Evolutionary conservation across 495 filamentous ascomycete species (phyloP).

Genomic region (Aspergillus cavernicola): DNA sequence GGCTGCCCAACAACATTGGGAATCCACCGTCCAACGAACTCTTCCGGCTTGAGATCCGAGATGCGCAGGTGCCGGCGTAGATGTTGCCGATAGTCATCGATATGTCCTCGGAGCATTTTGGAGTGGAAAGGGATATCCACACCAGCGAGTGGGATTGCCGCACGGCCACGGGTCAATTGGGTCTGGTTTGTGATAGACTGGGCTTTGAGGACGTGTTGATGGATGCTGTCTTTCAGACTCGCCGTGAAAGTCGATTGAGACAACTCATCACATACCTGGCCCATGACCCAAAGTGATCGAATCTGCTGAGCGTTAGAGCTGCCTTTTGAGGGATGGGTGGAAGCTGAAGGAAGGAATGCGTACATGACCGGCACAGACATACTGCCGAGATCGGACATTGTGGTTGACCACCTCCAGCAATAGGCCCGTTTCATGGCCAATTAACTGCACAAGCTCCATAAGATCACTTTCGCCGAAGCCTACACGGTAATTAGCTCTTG

Average conservation of each 20-base stretch:
- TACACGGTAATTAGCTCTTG: too few species aligned
- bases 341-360: too few species aligned
- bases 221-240: not conserved
- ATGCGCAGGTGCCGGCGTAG: conserved; percentile 11
- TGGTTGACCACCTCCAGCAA: conserved; percentile 7
- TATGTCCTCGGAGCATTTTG: conserved; percentile 1
- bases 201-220: not conserved
- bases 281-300: not conserved
- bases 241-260: not conserved
- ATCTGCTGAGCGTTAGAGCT: not conserved
- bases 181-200: not conserved
- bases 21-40: conserved; percentile 17
- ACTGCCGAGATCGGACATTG: conserved; percentile 1
- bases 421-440: not conserved
- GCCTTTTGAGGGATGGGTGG: too few species aligned
- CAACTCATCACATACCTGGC: not conserved
- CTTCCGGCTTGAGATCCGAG: conserved; percentile 5
- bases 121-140: conserved; percentile 9
- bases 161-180: not conserved
- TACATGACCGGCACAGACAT: conserved; percentile 8
- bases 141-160: not conserved
- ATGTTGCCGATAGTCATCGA: conserved; percentile 15
- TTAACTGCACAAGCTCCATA: not conserved
- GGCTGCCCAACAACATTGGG: conserved; percentile 18
- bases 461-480: not conserved